phyloP scores from a whole-genome alignment of 2,329 filamentous ascomycete species.

The Aspergillus chevalieri region DNA sequence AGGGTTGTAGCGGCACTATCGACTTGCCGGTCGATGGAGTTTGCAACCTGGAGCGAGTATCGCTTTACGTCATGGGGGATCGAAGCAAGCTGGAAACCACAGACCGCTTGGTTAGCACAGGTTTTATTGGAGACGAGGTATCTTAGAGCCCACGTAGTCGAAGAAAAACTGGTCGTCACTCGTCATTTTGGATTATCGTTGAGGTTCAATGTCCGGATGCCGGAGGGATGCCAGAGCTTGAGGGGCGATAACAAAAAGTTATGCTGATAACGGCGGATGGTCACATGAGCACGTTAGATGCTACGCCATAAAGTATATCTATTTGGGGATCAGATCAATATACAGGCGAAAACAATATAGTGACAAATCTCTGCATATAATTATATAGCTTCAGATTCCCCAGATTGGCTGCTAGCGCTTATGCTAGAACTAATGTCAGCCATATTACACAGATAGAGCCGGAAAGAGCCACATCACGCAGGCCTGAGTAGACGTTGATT shows the following conservation, averaged over 20 bases:
- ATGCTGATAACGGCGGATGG: conserved; percentile 1
- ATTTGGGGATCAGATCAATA: too few relatives aligned
- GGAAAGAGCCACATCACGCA: too few relatives aligned
- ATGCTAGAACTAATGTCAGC: too few relatives aligned
- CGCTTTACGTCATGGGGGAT: conserved; percentile 61
- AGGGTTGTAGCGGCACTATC: conserved; percentile 67
- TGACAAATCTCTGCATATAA: too few relatives aligned
- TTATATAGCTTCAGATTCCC: too few relatives aligned
- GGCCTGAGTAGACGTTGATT: too few relatives aligned
- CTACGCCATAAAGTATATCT: too few relatives aligned
- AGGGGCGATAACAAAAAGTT: conserved; percentile 3
- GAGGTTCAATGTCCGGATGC: conserved; percentile 4
- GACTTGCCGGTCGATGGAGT: conserved; percentile 74
- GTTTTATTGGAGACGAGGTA: not conserved
- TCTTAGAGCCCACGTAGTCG: conserved; percentile 57
- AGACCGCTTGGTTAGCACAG: conserved; percentile 7
- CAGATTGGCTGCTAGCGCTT: too few relatives aligned
- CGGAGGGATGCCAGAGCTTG: not conserved
- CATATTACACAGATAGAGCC: too few relatives aligned
- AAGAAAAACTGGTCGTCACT: conserved; percentile 73
- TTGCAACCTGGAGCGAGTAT: conserved; percentile 68
- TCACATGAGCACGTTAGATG: conserved; percentile 12
- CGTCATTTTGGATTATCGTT: conserved; percentile 54
- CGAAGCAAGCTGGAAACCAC: conserved; percentile 44
- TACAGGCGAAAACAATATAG: too few relatives aligned